Conservation (phyloP, 768 basidiomycete species). For the Serendipita sp. region DNA sequence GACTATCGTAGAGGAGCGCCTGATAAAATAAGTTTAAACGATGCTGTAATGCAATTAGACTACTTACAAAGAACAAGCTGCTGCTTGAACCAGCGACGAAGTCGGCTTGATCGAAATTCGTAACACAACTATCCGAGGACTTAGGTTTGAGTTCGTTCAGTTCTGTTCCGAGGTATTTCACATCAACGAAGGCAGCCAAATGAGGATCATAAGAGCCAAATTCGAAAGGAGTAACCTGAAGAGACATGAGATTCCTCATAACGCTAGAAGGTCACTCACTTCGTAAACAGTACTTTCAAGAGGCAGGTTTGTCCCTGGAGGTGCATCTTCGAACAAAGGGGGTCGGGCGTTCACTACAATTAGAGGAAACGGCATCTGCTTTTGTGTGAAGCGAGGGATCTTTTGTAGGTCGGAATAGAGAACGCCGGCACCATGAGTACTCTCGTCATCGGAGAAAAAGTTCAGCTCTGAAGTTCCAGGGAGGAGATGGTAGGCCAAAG, state of each 20-base stretch:
- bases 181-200: slow-evolving; percentile 32
- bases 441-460: slow-evolving; percentile 43
- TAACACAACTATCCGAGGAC: slow-evolving; percentile 45
- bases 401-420: slow-evolving; percentile 43
- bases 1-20: too few relatives aligned
- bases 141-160: slow-evolving; percentile 39
- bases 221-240: slow-evolving; percentile 44
- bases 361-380: slow-evolving; percentile 49
- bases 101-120: slow-evolving; percentile 55
- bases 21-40: too few relatives aligned
- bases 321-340: slow-evolving; percentile 27
- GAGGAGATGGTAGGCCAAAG: slow-evolving; percentile 58
- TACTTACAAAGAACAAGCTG: slow-evolving; percentile 43
- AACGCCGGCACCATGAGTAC: slow-evolving; percentile 16
- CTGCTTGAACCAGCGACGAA: slow-evolving; percentile 67
- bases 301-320: slow-evolving; percentile 16
- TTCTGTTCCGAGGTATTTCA: slow-evolving; percentile 39
- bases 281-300: slow-evolving; percentile 39
- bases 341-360: slow-evolving; percentile 41
- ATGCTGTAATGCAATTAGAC: too few relatives aligned
- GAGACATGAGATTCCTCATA: background rate
- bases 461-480: slow-evolving; percentile 43
- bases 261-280: slow-evolving; percentile 23
- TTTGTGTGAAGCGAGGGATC: slow-evolving; percentile 34
- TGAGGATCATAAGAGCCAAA: slow-evolving; percentile 60